Evolutionary conservation across 345 rosid species (phyloP).

Genomic region (Ceriops zippeliana): DNA sequence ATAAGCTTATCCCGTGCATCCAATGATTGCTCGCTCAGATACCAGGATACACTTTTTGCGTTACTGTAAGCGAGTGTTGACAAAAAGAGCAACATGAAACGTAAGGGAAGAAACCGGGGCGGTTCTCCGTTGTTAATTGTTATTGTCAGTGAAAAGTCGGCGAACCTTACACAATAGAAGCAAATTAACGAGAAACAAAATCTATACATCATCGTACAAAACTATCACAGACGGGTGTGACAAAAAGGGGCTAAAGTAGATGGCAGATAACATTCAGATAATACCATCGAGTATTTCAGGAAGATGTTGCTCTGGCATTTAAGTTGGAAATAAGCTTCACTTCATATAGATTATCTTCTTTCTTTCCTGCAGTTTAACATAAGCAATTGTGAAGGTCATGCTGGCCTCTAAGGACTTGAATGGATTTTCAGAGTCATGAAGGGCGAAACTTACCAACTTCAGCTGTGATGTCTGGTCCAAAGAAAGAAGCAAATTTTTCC

Average conservation of each 20-base stretch:
- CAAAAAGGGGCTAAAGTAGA: background rate
- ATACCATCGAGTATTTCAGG: slow-evolving; percentile 18
- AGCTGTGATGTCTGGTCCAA: slow-evolving; percentile 83
- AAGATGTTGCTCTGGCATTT: slow-evolving; percentile 35
- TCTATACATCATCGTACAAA: slow-evolving; percentile 5
- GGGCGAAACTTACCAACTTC: slow-evolving; percentile 60
- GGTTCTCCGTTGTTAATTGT: too few relatives aligned
- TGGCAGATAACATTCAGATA: slow-evolving; percentile 2
- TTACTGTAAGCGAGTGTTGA: too few relatives aligned
- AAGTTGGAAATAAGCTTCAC: slow-evolving; percentile 67
- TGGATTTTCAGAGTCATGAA: background rate
- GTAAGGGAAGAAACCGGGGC: too few relatives aligned
- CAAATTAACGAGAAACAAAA: background rate
- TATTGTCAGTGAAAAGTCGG: too few relatives aligned
- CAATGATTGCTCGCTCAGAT: too few relatives aligned
- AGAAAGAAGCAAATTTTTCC: slow-evolving; percentile 90
- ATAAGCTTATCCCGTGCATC: too few relatives aligned
- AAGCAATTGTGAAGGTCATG: background rate
- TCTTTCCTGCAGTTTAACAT: slow-evolving; percentile 47
- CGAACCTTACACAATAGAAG: background rate
- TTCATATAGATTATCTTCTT: slow-evolving; percentile 64
- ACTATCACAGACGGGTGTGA: background rate
- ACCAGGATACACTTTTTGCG: too few relatives aligned
- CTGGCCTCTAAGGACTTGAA: background rate
- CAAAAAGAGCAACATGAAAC: too few relatives aligned